A percentile compares a stretch with the other conserved stretches of the same genome.
Conservation (phyloP, 1,284 basidiomycete species). For the Bjerkandera adusta region DNA sequence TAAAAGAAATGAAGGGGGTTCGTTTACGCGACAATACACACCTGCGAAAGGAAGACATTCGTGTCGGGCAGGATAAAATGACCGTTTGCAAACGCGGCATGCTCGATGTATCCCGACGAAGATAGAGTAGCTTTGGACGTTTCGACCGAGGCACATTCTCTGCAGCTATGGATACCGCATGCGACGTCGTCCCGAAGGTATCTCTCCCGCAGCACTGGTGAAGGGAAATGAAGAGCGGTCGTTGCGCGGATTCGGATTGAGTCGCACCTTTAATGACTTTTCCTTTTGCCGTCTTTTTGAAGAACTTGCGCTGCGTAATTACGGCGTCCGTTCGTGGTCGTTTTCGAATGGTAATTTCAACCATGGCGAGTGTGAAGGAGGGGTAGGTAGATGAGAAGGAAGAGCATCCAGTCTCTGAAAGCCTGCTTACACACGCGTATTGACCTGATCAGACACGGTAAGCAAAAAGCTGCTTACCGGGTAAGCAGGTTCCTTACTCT, state of each 20-base stretch:
- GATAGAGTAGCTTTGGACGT: conserved; percentile 26
- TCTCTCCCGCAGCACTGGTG: conserved; percentile 84
- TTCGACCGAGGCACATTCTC: conserved; percentile 50
- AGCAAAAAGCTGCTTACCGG: no score
- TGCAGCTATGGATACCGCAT: conserved; percentile 83
- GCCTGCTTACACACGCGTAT: no score
- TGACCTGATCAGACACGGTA: no score
- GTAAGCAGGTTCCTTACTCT: neutral
- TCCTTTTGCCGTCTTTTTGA: conserved; percentile 92
- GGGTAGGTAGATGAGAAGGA: neutral
- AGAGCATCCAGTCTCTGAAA: no score
- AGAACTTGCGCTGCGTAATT: conserved; percentile 84
- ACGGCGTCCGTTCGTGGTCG: conserved; percentile 71
- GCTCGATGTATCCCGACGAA: conserved; percentile 45
- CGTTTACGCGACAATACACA: conserved; percentile 32
- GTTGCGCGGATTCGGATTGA: conserved; percentile 7
- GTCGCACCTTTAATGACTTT: conserved; percentile 87
- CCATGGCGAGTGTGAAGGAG: conserved; percentile 34
- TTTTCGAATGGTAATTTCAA: conserved; percentile 78
- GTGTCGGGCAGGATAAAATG: conserved; percentile 95
- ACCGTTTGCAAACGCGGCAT: conserved; percentile 54
- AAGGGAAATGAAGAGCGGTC: neutral
- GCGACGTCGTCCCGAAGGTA: conserved; percentile 92
- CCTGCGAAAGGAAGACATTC: conserved; percentile 93
- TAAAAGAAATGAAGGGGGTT: no score